Evolutionary conservation across 805 yeast species (phyloP).

Genomic region (Priceomyces haplophilus): DNA sequence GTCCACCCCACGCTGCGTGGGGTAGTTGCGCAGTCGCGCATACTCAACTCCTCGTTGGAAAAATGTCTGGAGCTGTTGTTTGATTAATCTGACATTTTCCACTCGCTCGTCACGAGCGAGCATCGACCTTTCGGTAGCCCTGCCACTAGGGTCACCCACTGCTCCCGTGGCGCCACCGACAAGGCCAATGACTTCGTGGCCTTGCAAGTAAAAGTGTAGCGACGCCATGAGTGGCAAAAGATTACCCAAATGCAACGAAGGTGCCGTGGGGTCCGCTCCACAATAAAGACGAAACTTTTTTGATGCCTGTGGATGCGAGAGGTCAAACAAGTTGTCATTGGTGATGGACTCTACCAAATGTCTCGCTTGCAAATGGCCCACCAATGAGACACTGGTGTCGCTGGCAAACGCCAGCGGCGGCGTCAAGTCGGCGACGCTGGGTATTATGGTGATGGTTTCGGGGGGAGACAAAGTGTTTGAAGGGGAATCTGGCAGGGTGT

Average conservation of each 20-base stretch:
- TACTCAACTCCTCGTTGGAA: conserved; percentile 60
- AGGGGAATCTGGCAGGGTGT: too few species aligned
- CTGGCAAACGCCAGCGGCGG: conserved; percentile 13
- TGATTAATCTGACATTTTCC: conserved; percentile 57
- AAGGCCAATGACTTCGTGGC: conserved; percentile 78
- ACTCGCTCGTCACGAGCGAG: conserved; percentile 53
- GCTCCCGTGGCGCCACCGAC: conserved; percentile 96
- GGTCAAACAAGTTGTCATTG: conserved; percentile 33
- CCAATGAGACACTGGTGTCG: conserved; percentile 29
- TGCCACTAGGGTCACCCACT: conserved; percentile 96
- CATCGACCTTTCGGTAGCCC: conserved; percentile 66
- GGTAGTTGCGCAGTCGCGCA: conserved; percentile 50
- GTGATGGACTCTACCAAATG: conserved; percentile 38
- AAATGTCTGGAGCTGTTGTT: conserved; percentile 58
- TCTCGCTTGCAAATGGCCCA: conserved; percentile 36
- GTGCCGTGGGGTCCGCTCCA: conserved; percentile 96
- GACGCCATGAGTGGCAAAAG: conserved; percentile 81
- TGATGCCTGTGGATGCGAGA: conserved; percentile 24
- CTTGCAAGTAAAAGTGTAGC: conserved; percentile 78
- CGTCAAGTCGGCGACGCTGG: conserved; percentile 29
- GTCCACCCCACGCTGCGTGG: conserved; percentile 34
- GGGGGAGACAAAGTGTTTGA: conserved; percentile 13
- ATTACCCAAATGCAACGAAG: conserved; percentile 86
- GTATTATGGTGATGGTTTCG: conserved; percentile 38
- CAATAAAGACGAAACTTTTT: conserved; percentile 65